phyloP scores from a whole-genome alignment of 2,329 filamentous ascomycete species.

The Corinectria fuckeliana region DNA sequence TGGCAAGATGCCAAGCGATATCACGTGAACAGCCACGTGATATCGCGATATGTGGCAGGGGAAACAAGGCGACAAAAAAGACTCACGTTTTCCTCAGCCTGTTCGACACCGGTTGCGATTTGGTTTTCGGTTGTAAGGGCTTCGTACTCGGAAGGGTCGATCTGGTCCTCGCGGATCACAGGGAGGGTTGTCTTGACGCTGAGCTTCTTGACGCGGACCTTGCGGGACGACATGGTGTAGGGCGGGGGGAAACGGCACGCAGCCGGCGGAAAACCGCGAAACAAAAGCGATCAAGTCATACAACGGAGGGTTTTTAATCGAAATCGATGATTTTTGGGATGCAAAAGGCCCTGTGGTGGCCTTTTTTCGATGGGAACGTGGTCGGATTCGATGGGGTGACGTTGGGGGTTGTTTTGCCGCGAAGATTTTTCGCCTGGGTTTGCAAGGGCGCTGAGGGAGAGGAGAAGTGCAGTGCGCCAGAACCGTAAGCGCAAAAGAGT shows the following conservation, averaged over 20 bases:
- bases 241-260: slow-evolving; percentile 46
- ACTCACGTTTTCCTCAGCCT: slow-evolving; percentile 96
- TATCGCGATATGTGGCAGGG: slow-evolving; percentile 43
- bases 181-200: slow-evolving; percentile 87
- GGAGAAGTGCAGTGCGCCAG: slow-evolving; percentile 17
- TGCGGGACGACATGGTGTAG: slow-evolving; percentile 67
- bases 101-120: slow-evolving; percentile 97
- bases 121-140: slow-evolving; percentile 80
- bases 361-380: slow-evolving; percentile 61
- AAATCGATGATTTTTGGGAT: slow-evolving; percentile 58
- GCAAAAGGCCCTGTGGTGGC: slow-evolving; percentile 56
- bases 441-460: slow-evolving; percentile 38
- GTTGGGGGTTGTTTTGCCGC: slow-evolving; percentile 62
- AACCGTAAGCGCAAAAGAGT: slow-evolving; percentile 21
- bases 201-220: slow-evolving; percentile 87
- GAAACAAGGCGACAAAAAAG: slow-evolving; percentile 29
- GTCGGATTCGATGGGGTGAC: slow-evolving; percentile 59
- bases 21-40: slow-evolving; percentile 61
- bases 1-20: slow-evolving; percentile 25
- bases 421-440: slow-evolving; percentile 59
- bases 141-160: slow-evolving; percentile 87
- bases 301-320: slow-evolving; percentile 61
- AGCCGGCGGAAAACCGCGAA: slow-evolving; percentile 63
- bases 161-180: slow-evolving; percentile 87
- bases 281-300: slow-evolving; percentile 71